A percentile compares a stretch with the other conserved stretches of the same genome.
Evolutionary conservation across 2,329 filamentous ascomycete species (phyloP).

Genomic region (Arthroderma sp.): DNA sequence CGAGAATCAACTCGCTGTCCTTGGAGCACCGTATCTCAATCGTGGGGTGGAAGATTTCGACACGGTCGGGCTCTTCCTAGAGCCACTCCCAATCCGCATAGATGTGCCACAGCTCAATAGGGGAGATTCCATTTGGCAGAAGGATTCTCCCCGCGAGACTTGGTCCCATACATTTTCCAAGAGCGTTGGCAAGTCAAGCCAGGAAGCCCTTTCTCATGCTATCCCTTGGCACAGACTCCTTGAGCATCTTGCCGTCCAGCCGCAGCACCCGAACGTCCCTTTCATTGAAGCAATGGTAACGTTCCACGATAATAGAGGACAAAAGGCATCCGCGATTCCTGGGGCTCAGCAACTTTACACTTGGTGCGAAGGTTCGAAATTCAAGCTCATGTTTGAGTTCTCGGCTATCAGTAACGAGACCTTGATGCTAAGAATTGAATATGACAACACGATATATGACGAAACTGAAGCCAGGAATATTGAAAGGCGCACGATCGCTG

Average conservation of each 20-base stretch:
- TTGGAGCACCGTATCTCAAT: slow-evolving; percentile 23
- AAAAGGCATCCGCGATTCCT: background rate
- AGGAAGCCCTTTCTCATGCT: background rate
- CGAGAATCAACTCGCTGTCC: slow-evolving; percentile 11
- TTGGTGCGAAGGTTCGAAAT: background rate
- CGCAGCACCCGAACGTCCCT: background rate
- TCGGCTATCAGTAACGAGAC: background rate
- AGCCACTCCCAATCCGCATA: slow-evolving; percentile 22
- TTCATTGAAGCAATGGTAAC: background rate
- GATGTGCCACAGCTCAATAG: background rate
- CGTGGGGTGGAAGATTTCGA: slow-evolving; percentile 17
- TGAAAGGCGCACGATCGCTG: too few relatives aligned
- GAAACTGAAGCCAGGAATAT: too few relatives aligned
- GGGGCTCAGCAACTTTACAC: background rate
- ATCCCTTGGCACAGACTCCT: background rate
- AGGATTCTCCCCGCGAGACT: too few relatives aligned
- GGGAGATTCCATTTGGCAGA: background rate
- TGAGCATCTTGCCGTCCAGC: background rate
- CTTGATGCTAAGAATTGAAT: background rate
- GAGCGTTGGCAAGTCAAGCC: background rate
- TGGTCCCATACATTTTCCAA: background rate
- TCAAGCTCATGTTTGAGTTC: slow-evolving; percentile 1
- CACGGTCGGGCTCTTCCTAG: slow-evolving; percentile 22
- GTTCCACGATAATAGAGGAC: background rate
- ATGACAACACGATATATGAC: too few relatives aligned